Evolutionary conservation across 2,329 filamentous ascomycete species (phyloP).

Genomic region (Macrophomina phaseolina): DNA sequence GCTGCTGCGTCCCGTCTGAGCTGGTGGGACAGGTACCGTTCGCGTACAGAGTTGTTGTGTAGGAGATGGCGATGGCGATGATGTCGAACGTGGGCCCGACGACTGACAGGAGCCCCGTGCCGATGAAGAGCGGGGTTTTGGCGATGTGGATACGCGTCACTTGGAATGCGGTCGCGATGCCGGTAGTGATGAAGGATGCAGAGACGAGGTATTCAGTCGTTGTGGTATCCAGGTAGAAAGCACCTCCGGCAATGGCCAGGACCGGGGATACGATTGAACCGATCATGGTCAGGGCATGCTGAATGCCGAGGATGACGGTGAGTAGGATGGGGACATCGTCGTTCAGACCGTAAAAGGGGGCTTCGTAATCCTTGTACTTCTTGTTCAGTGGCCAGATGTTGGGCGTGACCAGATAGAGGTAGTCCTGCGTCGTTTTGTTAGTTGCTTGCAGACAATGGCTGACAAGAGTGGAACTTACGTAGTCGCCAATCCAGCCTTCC

Average conservation of each 20-base stretch:
- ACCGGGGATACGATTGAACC: conserved; percentile 37
- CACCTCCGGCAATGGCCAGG: conserved; percentile 39
- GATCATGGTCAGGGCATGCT: conserved; percentile 40
- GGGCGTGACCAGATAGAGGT: conserved; percentile 39
- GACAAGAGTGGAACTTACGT: conserved; percentile 36
- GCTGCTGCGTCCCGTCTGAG: conserved; percentile 35
- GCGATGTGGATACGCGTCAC: conserved; percentile 36
- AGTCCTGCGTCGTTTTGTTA: conserved; percentile 36
- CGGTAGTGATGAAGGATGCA: conserved; percentile 39
- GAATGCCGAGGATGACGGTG: conserved; percentile 38
- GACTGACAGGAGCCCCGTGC: conserved; percentile 37
- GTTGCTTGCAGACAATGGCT: too few relatives aligned
- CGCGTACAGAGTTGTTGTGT: conserved; percentile 36
- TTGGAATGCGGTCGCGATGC: conserved; percentile 38
- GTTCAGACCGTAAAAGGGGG: conserved; percentile 38
- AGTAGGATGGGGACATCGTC: conserved; percentile 36
- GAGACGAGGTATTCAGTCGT: conserved; percentile 38
- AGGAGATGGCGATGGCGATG: conserved; percentile 38
- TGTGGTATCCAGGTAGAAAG: conserved; percentile 36
- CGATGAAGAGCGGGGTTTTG: conserved; percentile 38
- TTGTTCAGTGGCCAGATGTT: conserved; percentile 36
- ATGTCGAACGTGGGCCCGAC: conserved; percentile 40
- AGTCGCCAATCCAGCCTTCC: conserved; percentile 49
- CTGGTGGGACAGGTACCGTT: conserved; percentile 34
- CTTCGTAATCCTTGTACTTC: conserved; percentile 37